These are phyloP conservation scores for Pestalotiopsis sp. DNA, from an alignment of 2,329 filamentous ascomycete genomes.

Conservation along the genomic window DNA sequence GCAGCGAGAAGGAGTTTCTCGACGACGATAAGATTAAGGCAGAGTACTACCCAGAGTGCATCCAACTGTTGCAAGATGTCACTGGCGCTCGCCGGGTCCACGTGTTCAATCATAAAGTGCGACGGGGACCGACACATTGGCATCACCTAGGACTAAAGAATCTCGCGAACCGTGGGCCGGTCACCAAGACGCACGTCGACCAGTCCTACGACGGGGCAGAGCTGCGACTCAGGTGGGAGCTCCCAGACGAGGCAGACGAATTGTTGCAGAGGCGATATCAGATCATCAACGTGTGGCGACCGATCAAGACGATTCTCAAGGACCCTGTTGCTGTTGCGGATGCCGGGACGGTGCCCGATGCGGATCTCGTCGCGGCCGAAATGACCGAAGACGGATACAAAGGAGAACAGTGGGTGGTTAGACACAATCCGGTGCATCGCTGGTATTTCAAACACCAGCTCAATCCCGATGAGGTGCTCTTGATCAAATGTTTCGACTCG, in stretches of 20 bases:
- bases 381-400: conserved; percentile 37
- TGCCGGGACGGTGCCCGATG: conserved; percentile 37
- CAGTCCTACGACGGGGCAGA: conserved; percentile 45
- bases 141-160: conserved; percentile 68
- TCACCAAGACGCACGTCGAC: conserved; percentile 33
- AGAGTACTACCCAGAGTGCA: conserved; percentile 74
- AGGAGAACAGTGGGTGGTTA: conserved; percentile 42
- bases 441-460: conserved; percentile 57
- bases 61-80: conserved; percentile 62
- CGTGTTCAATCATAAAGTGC: conserved; percentile 76
- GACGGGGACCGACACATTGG: conserved; percentile 57
- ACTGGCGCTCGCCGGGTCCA: conserved; percentile 64
- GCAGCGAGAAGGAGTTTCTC: conserved; percentile 34
- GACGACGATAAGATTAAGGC: conserved; percentile 63
- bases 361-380: conserved; percentile 40
- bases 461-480: conserved; percentile 51
- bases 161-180: conserved; percentile 38
- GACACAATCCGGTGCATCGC: conserved; percentile 38
- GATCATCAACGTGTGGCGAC: conserved; percentile 45
- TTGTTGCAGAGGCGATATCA: conserved; percentile 36
- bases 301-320: conserved; percentile 47
- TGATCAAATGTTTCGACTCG: conserved; percentile 64
- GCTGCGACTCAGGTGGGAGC: conserved; percentile 33
- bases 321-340: conserved; percentile 46
- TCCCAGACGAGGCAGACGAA: conserved; percentile 35